Conservation (phyloP, 495 filamentous ascomycete genomes). For the Neurospora cerealis region DNA sequence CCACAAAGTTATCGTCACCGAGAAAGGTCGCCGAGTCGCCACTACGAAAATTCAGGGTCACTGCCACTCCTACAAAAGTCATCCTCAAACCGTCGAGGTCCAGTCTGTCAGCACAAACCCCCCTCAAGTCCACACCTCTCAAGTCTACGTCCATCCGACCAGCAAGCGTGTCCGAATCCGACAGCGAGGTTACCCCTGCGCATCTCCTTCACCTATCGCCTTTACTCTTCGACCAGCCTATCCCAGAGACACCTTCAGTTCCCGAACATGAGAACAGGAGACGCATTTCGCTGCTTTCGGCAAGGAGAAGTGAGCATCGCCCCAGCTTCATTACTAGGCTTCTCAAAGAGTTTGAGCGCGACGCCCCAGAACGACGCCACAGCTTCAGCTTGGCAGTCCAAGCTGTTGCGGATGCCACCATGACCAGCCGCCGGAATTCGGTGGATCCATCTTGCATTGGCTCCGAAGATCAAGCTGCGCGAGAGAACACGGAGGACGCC, state of each 20-base stretch:
- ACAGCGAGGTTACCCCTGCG: background rate
- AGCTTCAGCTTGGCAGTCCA: conserved; percentile 12
- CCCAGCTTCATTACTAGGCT: conserved; percentile 11
- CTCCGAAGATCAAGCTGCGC: background rate
- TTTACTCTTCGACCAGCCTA: conserved; percentile 23
- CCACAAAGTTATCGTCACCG: conserved; percentile 5
- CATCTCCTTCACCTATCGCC: conserved; percentile 6
- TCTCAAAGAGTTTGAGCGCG: conserved; percentile 6
- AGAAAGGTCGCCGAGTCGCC: conserved; percentile 20
- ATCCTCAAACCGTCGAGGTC: conserved; percentile 16
- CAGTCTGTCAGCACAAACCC: conserved; percentile 8
- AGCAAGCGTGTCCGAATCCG: background rate
- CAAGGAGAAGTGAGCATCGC: conserved; percentile 17
- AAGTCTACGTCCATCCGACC: background rate
- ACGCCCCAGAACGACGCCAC: conserved; percentile 17
- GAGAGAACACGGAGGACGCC: background rate
- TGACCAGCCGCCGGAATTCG: background rate
- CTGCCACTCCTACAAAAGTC: conserved; percentile 19
- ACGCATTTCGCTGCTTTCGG: conserved; percentile 17
- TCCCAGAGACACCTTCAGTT: conserved; percentile 4
- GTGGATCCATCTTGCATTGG: background rate
- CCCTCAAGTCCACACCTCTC: conserved; percentile 11
- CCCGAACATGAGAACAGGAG: conserved; percentile 18
- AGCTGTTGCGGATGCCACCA: background rate
- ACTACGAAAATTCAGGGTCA: conserved; percentile 12